Evolutionary conservation across 345 rosid species (phyloP), one percentile per base, ranked within the genome.

Genomic region (Bretschneidera sinensis): DNA sequence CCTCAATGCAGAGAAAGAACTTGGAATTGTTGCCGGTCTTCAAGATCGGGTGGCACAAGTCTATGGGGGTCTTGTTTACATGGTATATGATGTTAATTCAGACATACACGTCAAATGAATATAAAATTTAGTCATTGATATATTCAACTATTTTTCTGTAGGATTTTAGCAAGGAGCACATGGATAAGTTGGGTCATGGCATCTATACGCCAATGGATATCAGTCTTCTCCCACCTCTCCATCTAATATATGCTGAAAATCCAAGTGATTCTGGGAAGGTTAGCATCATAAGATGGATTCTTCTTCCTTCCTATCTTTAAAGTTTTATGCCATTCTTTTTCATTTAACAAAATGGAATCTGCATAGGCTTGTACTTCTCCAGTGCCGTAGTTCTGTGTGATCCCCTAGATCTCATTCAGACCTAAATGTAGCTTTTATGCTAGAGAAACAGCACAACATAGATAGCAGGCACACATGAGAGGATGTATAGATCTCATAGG

Each of bases 191-290:
- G 69, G 99, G 97, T 18, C 86, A 86, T 72, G 99, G 99, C 24
- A 63, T 94, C 62, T 90, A 94, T 57, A 81, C 76, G 17, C 89
- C 85, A 48, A 80, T 88, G 92, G 96, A 90, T 78, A 60, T 76
- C 33, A 74, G 51, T 74, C 96, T 90, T 60, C 95, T 94, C 60
- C 97, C 97, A 4, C 95, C 95, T 64, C 78, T 92, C 48, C 68
- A 86, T 73, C 85, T 94, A 62, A 83, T 94, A 70, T 94, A 90
- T 55, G 91, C 99, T 17, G 91, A 86, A 73, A 94, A 94, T 70
- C 99, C 99, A 57, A 94, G 97, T 65, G 97, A 94, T 78, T 90
- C 99, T 34, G 96, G 99, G 64, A 94, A 88, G 99, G 97, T 92
- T 61, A 50, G 76, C 50, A n/a, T 54, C 45, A 39, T 39, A 39